phyloP scores from a whole-genome alignment of 768 basidiomycete species.

The Mycena latifolia region DNA sequence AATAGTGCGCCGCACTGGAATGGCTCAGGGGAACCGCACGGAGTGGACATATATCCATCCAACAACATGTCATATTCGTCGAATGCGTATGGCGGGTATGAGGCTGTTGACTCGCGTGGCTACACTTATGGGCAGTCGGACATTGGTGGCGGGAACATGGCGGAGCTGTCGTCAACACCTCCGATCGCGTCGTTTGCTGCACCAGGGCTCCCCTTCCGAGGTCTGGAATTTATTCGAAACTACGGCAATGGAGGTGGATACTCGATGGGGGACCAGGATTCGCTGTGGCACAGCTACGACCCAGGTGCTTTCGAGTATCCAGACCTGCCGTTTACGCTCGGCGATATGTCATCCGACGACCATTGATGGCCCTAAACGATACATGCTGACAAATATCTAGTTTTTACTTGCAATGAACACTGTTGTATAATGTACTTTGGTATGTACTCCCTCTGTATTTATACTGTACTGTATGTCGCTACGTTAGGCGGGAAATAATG shows the following conservation, averaged over 20 bases:
- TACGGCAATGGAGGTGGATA: slow-evolving; percentile 71
- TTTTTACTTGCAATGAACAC: slow-evolving; percentile 11
- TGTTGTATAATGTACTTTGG: slow-evolving; percentile 29
- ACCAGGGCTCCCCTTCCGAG: slow-evolving; percentile 85
- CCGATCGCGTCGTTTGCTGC: slow-evolving; percentile 76
- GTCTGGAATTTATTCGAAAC: slow-evolving; percentile 87
- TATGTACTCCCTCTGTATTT: slow-evolving; percentile 25
- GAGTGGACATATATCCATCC: slow-evolving; percentile 59
- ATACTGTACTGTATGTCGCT: slow-evolving; percentile 26
- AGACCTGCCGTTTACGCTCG: slow-evolving; percentile 78
- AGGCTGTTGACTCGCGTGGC: slow-evolving; percentile 45
- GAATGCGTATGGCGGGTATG: slow-evolving; percentile 57
- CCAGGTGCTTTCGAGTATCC: slow-evolving; percentile 80
- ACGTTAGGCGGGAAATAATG: slow-evolving; percentile 15
- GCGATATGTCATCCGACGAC: slow-evolving; percentile 55
- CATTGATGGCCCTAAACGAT: slow-evolving; percentile 41
- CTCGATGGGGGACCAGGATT: slow-evolving; percentile 60
- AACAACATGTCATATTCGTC: slow-evolving; percentile 51
- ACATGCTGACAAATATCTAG: slow-evolving; percentile 16
- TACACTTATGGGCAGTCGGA: slow-evolving; percentile 52
- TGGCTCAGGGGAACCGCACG: slow-evolving; percentile 51
- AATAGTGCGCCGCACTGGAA: slow-evolving; percentile 63
- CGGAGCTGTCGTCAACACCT: slow-evolving; percentile 67
- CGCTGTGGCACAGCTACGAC: slow-evolving; percentile 76
- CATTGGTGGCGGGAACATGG: slow-evolving; percentile 44